Percentiles rank a stretch among this genome's conserved stretches.
phyloP scores from a whole-genome alignment of 2,329 filamentous ascomycete genomes.

The Fusarium oligoseptatum region DNA sequence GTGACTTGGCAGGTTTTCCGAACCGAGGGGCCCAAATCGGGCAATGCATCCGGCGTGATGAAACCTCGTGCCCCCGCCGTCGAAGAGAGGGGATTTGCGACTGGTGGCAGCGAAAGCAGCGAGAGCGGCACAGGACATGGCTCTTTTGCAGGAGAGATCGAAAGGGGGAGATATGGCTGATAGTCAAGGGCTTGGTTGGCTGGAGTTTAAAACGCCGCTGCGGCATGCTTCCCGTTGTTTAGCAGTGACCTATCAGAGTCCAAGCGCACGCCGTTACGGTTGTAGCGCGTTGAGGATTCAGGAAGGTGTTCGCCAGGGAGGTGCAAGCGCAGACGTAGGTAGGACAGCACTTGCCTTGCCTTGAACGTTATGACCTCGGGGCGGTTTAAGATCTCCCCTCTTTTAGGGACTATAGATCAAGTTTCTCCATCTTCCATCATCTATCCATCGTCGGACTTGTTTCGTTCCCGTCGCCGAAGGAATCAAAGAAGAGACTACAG shows the following conservation, averaged over 20 bases:
- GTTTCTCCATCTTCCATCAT: background rate
- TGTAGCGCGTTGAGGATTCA: constrained; percentile 28
- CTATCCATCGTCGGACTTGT: background rate
- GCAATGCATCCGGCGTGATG: constrained; percentile 28
- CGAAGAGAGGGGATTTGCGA: background rate
- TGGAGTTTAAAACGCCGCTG: constrained; percentile 17
- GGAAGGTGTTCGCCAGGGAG: constrained; percentile 24
- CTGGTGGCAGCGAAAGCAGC: background rate
- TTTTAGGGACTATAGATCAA: constrained; percentile 3
- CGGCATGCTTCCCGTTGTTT: constrained; percentile 18
- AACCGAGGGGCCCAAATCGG: constrained; percentile 35
- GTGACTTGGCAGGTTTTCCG: constrained; percentile 11
- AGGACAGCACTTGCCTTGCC: constrained; percentile 13
- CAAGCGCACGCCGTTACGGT: constrained; percentile 17
- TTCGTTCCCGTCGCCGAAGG: background rate
- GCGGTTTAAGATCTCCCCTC: constrained; percentile 21
- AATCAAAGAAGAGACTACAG: background rate
- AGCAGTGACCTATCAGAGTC: constrained; percentile 22
- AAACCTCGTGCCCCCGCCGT: constrained; percentile 28
- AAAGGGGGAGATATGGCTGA: constrained; percentile 24
- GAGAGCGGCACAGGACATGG: background rate
- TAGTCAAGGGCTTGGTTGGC: constrained; percentile 23
- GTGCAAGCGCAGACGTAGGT: constrained; percentile 20
- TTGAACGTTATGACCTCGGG: constrained; percentile 22
- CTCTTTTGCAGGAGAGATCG: constrained; percentile 16